phyloP scores from a whole-genome alignment of 306 rosid genomes.

The Carpinus viminea region DNA sequence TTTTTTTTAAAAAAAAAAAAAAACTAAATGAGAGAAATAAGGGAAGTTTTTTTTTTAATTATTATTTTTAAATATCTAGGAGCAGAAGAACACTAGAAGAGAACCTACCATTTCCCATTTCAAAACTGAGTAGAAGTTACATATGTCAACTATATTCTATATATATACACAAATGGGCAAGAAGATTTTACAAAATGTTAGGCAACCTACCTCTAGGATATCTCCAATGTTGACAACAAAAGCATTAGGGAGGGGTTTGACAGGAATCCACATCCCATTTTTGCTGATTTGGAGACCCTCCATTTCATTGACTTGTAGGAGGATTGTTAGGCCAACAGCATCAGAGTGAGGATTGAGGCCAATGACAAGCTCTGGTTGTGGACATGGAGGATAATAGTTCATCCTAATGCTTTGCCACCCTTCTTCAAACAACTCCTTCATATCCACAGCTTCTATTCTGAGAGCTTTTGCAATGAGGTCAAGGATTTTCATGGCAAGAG shows the following conservation, averaged over 20 bases:
- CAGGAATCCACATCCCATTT: constrained; percentile 38
- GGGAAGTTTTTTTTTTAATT: no score
- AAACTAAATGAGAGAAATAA: no score
- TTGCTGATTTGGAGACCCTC: constrained; percentile 40
- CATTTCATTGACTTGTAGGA: constrained; percentile 36
- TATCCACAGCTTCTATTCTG: constrained; percentile 18
- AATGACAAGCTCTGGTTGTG: constrained; percentile 36
- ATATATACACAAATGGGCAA: no score
- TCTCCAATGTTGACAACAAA: constrained; percentile 41
- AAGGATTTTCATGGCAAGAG: constrained; percentile 21
- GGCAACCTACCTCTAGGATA: constrained; percentile 31
- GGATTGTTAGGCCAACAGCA: constrained; percentile 31
- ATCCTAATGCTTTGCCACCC: constrained; percentile 29
- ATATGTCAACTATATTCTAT: no score
- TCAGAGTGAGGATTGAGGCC: constrained; percentile 42
- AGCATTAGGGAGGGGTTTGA: constrained; percentile 29
- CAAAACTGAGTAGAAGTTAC: no score
- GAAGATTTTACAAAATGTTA: no score
- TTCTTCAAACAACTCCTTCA: constrained; percentile 29
- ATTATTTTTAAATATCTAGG: no score
- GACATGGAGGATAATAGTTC: constrained; percentile 50
- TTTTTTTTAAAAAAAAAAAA: no score
- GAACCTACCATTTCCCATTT: no score
- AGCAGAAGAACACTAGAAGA: no score
- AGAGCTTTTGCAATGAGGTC: constrained; percentile 25